A percentile compares a stretch with the other conserved stretches of the same genome.
phyloP scores from a whole-genome alignment of 257 asterid species.

The Solanum clarkiae region DNA sequence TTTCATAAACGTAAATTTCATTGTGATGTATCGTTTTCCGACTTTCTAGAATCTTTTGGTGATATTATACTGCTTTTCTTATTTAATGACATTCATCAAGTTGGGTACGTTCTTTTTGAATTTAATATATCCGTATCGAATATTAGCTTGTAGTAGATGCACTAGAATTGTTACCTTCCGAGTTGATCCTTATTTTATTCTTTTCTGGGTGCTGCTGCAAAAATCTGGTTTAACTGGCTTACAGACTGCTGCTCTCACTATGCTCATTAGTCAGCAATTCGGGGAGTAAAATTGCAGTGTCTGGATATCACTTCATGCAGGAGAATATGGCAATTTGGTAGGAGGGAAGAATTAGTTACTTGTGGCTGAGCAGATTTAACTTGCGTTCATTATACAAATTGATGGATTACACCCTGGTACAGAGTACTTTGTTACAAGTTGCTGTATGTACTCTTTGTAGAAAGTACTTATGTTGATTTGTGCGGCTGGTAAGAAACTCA shows the following conservation, averaged over 20 bases:
- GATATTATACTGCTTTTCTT: neutral
- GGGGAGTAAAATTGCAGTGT: neutral
- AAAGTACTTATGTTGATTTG: neutral
- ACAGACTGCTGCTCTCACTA: neutral
- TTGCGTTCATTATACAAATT: no score
- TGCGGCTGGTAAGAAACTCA: neutral
- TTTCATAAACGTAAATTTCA: neutral
- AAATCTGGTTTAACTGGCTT: neutral
- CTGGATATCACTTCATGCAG: neutral
- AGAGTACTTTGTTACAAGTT: no score
- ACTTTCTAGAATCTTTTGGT: neutral
- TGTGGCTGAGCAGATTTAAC: no score
- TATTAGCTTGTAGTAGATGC: neutral
- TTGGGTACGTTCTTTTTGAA: neutral
- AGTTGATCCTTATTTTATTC: neutral
- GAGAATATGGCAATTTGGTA: neutral
- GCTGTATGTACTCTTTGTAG: neutral
- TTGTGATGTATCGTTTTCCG: neutral
- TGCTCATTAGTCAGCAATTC: neutral
- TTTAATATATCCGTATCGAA: neutral
- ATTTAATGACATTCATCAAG: neutral
- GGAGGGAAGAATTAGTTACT: neutral
- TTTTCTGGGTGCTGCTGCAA: neutral
- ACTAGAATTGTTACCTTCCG: neutral
- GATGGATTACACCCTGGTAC: no score